Base-by-base conservation (phyloP, 2,329 filamentous ascomycete genomes). In the Botrytis squamosa region DNA sequence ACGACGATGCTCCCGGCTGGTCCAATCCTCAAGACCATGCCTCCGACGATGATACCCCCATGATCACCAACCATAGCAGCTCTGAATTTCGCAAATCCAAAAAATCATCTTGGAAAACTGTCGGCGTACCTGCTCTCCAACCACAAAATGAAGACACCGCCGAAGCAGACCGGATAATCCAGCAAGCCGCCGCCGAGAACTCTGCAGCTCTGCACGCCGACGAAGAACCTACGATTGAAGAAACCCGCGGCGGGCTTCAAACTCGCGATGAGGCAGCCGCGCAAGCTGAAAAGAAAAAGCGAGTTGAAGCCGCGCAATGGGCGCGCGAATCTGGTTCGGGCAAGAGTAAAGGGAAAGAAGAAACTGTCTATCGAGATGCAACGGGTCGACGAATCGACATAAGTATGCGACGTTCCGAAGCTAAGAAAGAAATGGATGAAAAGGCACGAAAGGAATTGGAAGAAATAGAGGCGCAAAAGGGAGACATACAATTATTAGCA, bases 281-380 rank as follows among this genome's bases (percentile, higher is more conserved):
- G 12, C 90, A 92, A 77, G 84, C 92, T 8, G 85, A 88, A 78
- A 88, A 89, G 80, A 90, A 92, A 25, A 89, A 91, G 76, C 88
- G 86, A 20, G 88, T 91, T 77, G 91, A 94, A 75, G 82, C 83
- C n/a, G 84, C 83, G 22, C 84, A 85, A 38, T 88, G 87, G 78
- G 84, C 86, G 75, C 76, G 79, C 76, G 75, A 83, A 82, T 57
- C 49, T 16, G 77, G 78, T 77, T 81, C 78, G 29, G 74, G 59
- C 81, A 83, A 49, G 85, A 84, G 74, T 84, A 81, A 75, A 82
- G 85, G 0, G 73, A 88, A 88, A 46, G 88, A 91, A 79, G 94
- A 98, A 83, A 97, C 95, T 0, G 94, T 98, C 38, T 98, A 98
- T 82, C 92, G 96, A 78, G 96, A 99, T 83, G 96, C 97, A 18